These are phyloP conservation scores for Stagonosporopsis rhizophila DNA, from an alignment of 2,329 filamentous ascomycete genomes.

Conservation along the genomic window DNA sequence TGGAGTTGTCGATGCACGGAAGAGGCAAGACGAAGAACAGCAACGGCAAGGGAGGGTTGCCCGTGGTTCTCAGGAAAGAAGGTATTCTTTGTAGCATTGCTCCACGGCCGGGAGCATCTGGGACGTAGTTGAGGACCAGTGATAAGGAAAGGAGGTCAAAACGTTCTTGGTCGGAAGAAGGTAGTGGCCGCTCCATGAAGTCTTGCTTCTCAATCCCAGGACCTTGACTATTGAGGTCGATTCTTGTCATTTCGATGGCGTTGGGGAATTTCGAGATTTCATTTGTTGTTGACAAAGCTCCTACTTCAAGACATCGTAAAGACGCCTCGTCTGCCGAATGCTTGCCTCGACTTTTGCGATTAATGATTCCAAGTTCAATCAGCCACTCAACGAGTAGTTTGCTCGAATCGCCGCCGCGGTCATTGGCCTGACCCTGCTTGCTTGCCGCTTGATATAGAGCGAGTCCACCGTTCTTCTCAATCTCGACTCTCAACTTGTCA, in stretches of 20 bases:
- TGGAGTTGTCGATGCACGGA: conserved; percentile 86
- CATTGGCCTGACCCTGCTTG: conserved; percentile 66
- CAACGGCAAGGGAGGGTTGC: conserved; percentile 58
- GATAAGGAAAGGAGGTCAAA: conserved; percentile 94
- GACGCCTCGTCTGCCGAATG: conserved; percentile 2
- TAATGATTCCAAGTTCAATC: conserved; percentile 36
- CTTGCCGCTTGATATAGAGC: conserved; percentile 68
- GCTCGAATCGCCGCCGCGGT: conserved; percentile 70
- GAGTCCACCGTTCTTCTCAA: conserved; percentile 65
- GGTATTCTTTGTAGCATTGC: conserved; percentile 72
- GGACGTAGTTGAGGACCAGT: conserved; percentile 92
- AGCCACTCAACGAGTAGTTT: conserved; percentile 67
- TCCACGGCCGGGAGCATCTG: conserved; percentile 75
- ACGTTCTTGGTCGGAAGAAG: conserved; percentile 63
- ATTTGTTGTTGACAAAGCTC: conserved; percentile 83
- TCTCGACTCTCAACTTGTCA: conserved; percentile 55
- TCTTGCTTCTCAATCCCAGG: conserved; percentile 85
- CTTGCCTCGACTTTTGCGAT: conserved; percentile 14
- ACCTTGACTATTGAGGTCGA: conserved; percentile 89
- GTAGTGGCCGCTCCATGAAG: conserved; percentile 88
- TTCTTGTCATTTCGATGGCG: conserved; percentile 76
- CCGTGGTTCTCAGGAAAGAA: conserved; percentile 39
- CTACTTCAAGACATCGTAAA: conserved; percentile 83
- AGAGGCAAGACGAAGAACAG: conserved; percentile 90
- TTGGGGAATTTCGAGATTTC: conserved; percentile 74